Evolutionary conservation across 495 filamentous ascomycete genomes (phyloP).

Genomic region (Aspergillus egyptiacus): DNA sequence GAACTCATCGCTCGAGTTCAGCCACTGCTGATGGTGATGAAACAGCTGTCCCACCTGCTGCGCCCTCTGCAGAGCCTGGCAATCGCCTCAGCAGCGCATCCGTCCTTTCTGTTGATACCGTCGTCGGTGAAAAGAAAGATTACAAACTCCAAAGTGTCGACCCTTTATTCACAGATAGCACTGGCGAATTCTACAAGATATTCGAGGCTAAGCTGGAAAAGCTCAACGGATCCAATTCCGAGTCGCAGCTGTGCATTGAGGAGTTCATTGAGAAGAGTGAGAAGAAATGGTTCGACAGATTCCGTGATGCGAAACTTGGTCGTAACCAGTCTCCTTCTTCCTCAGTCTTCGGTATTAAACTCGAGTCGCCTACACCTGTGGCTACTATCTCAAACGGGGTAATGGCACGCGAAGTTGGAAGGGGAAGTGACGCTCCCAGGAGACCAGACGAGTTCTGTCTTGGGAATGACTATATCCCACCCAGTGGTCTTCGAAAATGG

Average conservation of each 20-base stretch:
- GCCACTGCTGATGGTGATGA: constrained; percentile 38
- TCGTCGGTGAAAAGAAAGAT: constrained; percentile 57
- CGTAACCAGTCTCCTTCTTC: constrained; percentile 42
- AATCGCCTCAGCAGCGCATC: constrained; percentile 42
- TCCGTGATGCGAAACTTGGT: constrained; percentile 52
- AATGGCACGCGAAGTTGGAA: constrained; percentile 33
- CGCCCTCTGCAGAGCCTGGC: constrained; percentile 29
- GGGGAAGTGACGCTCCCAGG: constrained; percentile 26
- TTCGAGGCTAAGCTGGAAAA: constrained; percentile 57
- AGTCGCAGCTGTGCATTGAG: constrained; percentile 60
- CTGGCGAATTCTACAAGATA: constrained; percentile 53
- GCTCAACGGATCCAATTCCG: constrained; percentile 52
- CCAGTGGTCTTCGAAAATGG: constrained; percentile 55
- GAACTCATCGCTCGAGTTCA: constrained; percentile 21
- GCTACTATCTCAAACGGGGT: constrained; percentile 34
- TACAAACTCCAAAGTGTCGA: constrained; percentile 63
- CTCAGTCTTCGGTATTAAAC: constrained; percentile 35
- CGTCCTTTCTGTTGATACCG: constrained; percentile 46
- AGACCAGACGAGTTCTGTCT: constrained; percentile 53
- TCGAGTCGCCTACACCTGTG: constrained; percentile 28
- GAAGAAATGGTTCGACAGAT: constrained; percentile 64
- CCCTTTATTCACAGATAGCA: constrained; percentile 65
- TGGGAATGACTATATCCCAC: constrained; percentile 58
- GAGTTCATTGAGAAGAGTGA: constrained; percentile 62
- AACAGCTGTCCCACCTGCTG: constrained; percentile 28